A percentile compares a stretch with the other conserved stretches of the same genome.
Conservation (phyloP, 768 basidiomycete genomes). For the Podaxis pistillaris region DNA sequence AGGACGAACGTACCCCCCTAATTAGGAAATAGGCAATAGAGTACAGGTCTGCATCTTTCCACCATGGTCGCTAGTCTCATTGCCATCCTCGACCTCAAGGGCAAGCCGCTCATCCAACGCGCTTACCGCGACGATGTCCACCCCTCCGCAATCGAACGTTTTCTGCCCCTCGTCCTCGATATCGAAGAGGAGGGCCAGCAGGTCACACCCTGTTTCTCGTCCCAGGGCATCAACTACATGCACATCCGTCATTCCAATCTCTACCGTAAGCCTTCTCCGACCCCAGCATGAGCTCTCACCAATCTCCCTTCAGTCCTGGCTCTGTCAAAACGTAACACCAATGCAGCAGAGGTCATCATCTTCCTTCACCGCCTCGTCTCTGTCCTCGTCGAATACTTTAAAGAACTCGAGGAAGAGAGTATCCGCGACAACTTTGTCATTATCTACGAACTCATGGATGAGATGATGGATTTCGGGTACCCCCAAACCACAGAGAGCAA, state of each 20-base stretch:
- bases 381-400: conserved; percentile 98
- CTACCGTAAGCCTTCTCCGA: conserved; percentile 63
- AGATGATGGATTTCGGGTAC: conserved; percentile 99
- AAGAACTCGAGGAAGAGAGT: conserved; percentile 98
- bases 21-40: conserved; percentile 5
- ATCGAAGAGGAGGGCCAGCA: conserved; percentile 97
- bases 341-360: conserved; percentile 93
- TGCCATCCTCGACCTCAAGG: conserved; percentile 97
- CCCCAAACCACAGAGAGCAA: conserved; percentile 99
- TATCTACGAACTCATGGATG: conserved; percentile 97
- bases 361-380: conserved; percentile 93
- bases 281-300: too few relatives aligned
- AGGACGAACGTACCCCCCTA: conserved; percentile 7
- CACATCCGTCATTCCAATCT: conserved; percentile 98
- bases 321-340: conserved; percentile 91
- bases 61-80: conserved; percentile 60
- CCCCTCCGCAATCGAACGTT: conserved; percentile 85
- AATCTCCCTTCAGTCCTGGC: conserved; percentile 71
- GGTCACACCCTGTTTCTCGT: conserved; percentile 94
- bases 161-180: conserved; percentile 89
- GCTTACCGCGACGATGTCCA: conserved; percentile 97
- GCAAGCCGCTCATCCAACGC: conserved; percentile 95
- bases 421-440: conserved; percentile 99
- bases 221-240: conserved; percentile 96
- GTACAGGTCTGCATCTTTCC: background rate